Percentiles rank a stretch among this genome's conserved stretches.
Conservation (phyloP, 176 grass and related monocot species). For the Carex cristatella region DNA sequence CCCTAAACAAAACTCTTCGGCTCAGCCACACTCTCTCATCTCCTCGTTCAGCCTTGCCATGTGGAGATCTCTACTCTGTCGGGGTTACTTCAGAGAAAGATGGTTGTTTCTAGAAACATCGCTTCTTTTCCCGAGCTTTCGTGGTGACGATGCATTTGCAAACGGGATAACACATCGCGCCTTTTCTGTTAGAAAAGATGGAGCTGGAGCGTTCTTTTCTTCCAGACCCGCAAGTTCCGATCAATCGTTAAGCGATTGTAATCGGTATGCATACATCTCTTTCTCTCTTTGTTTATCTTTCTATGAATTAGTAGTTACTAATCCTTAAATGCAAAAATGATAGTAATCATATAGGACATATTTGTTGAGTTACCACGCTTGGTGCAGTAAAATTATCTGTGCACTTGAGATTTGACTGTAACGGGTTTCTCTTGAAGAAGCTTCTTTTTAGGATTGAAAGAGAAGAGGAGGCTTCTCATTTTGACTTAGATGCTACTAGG, state of each 20-base stretch:
- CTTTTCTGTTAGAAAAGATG: not conserved
- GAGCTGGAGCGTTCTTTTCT: not conserved
- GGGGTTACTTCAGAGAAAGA: not conserved
- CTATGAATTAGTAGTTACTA: not conserved
- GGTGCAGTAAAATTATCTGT: not conserved
- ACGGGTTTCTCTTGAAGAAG: not conserved
- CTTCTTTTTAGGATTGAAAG: not conserved
- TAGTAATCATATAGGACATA: not conserved
- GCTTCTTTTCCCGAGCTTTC: not conserved
- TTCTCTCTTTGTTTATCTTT: not conserved
- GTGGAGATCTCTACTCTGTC: not conserved
- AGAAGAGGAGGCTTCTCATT: conserved; percentile 1
- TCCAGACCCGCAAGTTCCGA: not conserved
- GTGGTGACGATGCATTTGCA: not conserved
- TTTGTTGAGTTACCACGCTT: too few species aligned
- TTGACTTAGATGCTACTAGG: not conserved
- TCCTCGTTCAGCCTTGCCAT: not conserved
- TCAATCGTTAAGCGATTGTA: not conserved
- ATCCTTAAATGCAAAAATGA: not conserved
- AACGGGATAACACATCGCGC: not conserved
- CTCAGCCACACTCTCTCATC: not conserved
- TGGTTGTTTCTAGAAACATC: not conserved
- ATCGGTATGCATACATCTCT: not conserved
- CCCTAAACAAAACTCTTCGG: not conserved
- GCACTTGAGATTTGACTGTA: not conserved